Evolutionary conservation across 2,329 filamentous ascomycete genomes (phyloP), one percentile per base, ranked within the genome.

Genomic region (Xylariaceae sp.): DNA sequence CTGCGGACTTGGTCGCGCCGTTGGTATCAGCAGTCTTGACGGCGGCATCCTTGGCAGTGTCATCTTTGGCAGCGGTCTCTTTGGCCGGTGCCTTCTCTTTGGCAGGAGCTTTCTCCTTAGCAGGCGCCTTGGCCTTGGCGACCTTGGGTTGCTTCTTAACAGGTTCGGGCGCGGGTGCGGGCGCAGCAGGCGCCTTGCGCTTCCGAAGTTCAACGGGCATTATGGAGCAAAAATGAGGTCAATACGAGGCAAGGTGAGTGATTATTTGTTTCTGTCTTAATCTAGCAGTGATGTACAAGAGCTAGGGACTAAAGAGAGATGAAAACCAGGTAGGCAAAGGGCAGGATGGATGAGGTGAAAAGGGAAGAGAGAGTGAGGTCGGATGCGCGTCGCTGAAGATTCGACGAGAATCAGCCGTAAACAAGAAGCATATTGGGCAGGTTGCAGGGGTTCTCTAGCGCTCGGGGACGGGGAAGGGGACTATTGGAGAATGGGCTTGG

Each of bases 131-230:
- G 53, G 66, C 71, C 69, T 77, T 76, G 53, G 72, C 69, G 51
- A 69, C 70, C 57, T 74, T 74, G 66, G 76, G 75, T 68, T 74
- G 76, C 69, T 77, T 78, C 59, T 74, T 72, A 45, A 74, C 71
- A 49, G 74, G 70, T 61, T 71, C 70, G 34, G 75, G 74, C 18
- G 68, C 68, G 51, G 74, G 73, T 60, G 73, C 72, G 61, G 76
- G 74, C 62, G 73, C 72, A 60, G 73, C 72, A 60, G 76, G 74
- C 60, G 75, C 74, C 67, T 78, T 78, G 69, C 77, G 75, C 69
- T 79, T 79, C 67, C 77, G 71, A 47, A 78, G 71, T 69, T 76
- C 75, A 56, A 74, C 72, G 59, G 76, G 74, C 77, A 78, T 78
- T 55, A 42, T 62, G 63, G 18, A 62, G 55, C n/a, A 60, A 50